Evolutionary conservation across 371 early-diverging fungal genomes (phyloP), one percentile per base, ranked within the genome.

Genomic region (Syncephalastrum monosporum): DNA sequence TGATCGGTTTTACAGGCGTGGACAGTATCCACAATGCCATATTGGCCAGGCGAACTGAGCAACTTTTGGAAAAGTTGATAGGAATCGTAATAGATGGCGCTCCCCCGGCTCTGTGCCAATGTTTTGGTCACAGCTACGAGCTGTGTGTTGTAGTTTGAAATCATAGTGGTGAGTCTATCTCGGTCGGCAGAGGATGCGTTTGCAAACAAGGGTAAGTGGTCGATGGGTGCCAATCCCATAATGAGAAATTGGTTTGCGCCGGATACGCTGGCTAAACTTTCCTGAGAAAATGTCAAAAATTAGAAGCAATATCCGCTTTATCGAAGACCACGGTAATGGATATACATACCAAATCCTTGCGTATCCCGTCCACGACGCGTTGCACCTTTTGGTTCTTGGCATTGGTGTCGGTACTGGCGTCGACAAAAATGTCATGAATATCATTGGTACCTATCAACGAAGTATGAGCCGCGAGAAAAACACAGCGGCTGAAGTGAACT

Each of bases 391-490:
- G 19, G 16, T 33, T 21, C n/a, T 54, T 25, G 24, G 50, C 49
- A 3, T 43, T 16, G 1, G 15, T 17, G 4, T 51, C 23, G 5
- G 24, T 52, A 29, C 29, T 29, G 14, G 53, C 57, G 45, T 24
- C 55, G 42, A 61, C 44, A 50, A 54, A 68, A 19, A 63, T 68
- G 45, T 68, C 68, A 49, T 68, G 64, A 4, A 68, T 43, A 48
- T 68, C 68, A 33, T 68, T 68, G 2, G 64, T 61, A 3, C 68
- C 68, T 58, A 54, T 12, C 23, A 25, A 56, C 10, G 19, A n/a
- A 0, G 6, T 42, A 29, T 52, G 42, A 49, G 25, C 41, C 12
- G 24, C 16, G 4, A 23, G 3, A 4, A 45, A 16, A 45, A 21
- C 33, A 1, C 38, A 1, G 60, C 21, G 15, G 23, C 15, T 2